These are phyloP conservation scores for Vaccinium myrtillus DNA, from an alignment of 148 eudicot genomes.

Conservation along the genomic window DNA sequence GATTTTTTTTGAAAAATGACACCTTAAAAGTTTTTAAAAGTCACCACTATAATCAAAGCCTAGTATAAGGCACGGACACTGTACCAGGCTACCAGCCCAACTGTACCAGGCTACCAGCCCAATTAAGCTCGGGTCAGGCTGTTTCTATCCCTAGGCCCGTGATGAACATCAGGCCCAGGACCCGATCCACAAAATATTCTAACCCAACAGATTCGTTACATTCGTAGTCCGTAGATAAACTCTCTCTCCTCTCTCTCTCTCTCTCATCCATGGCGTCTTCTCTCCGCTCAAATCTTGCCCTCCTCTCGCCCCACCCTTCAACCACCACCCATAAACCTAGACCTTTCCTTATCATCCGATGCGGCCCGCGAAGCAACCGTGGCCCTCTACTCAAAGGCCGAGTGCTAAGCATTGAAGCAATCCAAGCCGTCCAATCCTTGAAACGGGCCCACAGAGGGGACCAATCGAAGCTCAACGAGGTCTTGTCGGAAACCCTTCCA, in stretches of 20 bases:
- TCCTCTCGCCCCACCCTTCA: neutral
- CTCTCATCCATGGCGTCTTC: constrained; percentile 19
- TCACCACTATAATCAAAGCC: too few relatives aligned
- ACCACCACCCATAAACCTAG: constrained; percentile 2
- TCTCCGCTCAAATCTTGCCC: constrained; percentile 20
- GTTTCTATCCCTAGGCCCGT: neutral
- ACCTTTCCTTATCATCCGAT: constrained; percentile 24
- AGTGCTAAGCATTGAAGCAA: constrained; percentile 68
- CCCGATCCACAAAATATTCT: neutral
- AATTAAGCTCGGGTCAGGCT: neutral
- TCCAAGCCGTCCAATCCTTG: constrained; percentile 83
- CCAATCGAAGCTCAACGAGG: constrained; percentile 24
- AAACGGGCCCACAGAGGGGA: constrained; percentile 54
- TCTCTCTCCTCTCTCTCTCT: constrained; percentile 25
- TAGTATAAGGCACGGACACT: too few relatives aligned
- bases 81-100: too few relatives aligned
- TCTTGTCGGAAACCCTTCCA: constrained; percentile 31
- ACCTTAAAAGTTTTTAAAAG: too few relatives aligned
- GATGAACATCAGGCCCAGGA: neutral
- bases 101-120: too few relatives aligned
- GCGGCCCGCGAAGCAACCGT: constrained; percentile 75
- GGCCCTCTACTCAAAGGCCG: constrained; percentile 81
- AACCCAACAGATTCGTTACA: neutral
- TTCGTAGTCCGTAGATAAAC: too few relatives aligned
- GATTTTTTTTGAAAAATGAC: neutral